Evolutionary conservation across 139 green algal genomes (phyloP).

Genomic region (Chlamydomonas schloesseri): DNA sequence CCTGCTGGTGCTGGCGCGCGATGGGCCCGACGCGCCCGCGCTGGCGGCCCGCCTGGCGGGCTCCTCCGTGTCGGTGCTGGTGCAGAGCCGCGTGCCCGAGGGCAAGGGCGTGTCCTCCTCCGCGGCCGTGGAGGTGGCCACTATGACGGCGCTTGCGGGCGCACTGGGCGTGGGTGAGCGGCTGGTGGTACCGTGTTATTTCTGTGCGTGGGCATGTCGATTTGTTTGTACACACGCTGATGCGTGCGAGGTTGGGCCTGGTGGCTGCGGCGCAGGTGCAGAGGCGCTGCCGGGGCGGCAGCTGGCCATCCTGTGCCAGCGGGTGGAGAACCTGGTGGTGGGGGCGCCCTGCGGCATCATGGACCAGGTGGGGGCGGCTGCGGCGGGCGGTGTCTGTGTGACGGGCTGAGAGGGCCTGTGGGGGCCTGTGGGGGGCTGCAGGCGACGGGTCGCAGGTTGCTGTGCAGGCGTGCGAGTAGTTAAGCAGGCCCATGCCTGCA

Average conservation of each 20-base stretch:
- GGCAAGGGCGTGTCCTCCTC: conserved; percentile 92
- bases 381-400: not conserved
- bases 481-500: no score
- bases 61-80: conserved; percentile 13
- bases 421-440: no score
- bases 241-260: no score
- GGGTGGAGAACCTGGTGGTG: conserved; percentile 93
- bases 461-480: no score
- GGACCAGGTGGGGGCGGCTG: conserved; percentile 73
- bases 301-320: conserved; percentile 89
- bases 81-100: conserved; percentile 86
- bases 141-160: conserved; percentile 79
- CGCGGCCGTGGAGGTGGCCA: conserved; percentile 93
- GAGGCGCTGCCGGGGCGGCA: conserved; percentile 46
- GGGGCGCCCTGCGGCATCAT: conserved; percentile 96
- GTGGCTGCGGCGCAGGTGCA: no score
- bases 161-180: conserved; percentile 60
- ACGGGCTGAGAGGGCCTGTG: no score
- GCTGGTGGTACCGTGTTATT: no score
- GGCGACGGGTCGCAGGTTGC: no score
- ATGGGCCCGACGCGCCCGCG: conserved; percentile 53
- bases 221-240: no score
- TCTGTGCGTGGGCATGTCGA: no score
- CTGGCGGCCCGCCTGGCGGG: conserved; percentile 2
- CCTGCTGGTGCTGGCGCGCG: conserved; percentile 86